Evolutionary conservation across 805 yeast genomes (phyloP).

Genomic region (Candida orba): DNA sequence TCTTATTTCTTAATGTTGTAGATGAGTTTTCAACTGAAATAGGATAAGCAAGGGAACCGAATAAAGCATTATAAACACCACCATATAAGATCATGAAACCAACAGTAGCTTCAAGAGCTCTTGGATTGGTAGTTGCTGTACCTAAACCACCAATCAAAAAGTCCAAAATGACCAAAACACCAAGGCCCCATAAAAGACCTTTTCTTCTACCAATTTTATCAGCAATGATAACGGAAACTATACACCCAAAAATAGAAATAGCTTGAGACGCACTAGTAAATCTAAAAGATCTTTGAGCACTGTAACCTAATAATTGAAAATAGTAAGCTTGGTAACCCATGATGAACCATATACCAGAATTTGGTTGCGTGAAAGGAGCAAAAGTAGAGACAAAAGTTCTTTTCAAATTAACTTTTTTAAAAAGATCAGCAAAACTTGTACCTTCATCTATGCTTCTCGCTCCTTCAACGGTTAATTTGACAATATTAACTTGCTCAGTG

Average conservation of each 20-base stretch:
- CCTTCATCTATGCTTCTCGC: conserved; percentile 20
- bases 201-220: conserved; percentile 25
- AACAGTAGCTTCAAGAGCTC: conserved; percentile 16
- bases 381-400: conserved; percentile 32
- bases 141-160: conserved; percentile 23
- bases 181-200: conserved; percentile 23
- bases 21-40: conserved; percentile 32
- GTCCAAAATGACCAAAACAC: conserved; percentile 16
- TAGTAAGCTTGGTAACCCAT: conserved; percentile 42
- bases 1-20: conserved; percentile 31
- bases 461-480: conserved; percentile 24
- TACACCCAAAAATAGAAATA: conserved; percentile 24
- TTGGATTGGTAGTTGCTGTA: conserved; percentile 3
- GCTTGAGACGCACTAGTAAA: conserved; percentile 28
- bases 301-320: conserved; percentile 39
- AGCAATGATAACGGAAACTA: conserved; percentile 23
- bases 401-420: conserved; percentile 33
- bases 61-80: conserved; percentile 28
- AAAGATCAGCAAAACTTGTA: conserved; percentile 33
- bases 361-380: conserved; percentile 30
- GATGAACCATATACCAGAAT: conserved; percentile 36
- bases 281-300: conserved; percentile 31
- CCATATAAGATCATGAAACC: conserved; percentile 23
- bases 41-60: conserved; percentile 32
- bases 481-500: conserved; percentile 25